Base-by-base conservation (phyloP, 129 eudicot genomes). In the Chrysanthemum lavandulifolium region DNA sequence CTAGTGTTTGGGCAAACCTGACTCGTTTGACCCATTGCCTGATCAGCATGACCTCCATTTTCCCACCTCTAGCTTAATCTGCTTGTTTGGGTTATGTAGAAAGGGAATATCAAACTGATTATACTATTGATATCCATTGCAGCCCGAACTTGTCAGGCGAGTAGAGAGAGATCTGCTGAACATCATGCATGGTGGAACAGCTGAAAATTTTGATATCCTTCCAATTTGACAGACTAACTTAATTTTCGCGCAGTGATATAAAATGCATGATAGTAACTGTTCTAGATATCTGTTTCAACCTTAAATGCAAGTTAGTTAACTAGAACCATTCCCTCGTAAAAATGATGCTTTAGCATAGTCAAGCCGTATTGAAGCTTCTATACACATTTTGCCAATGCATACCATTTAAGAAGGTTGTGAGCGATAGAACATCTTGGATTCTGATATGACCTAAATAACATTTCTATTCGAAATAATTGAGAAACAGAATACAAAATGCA, bases 71-170 rank as follows among this genome's bases (percentile, higher is more conserved):
- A 51, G n/a, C 3, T 51, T 51, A 2, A 33, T 51, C 56, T 12
- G 15, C 56, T 4, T 51, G 56, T 15, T 15, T 56, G 9, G 12
- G 45, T 49, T 19, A 49, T 49, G 5, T 48, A 4, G 18, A 29
- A 15, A 57, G 43, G 29, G 25, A 16, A 59, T 16, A 56, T 11
- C 33, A 25, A 51, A 29, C 59, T 74, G 77, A 76, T 45, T 56
- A 36, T 60, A 65, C 13, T 9, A 65, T 68, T 51, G 21, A 53
- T 51, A 52, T 49, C 0, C 29, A 67, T 81, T 85, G 80, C 88
- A 92, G 98, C 98, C 98, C 63, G 97, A 93, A 78, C 90, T 93
- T 80, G 97, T 90, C 43, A 19, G 84, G 49, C 90, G 95, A n/a
- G 21, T 19, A 5, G 96, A 93, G 85, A 84, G 78, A 74, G 97